Evolutionary conservation across 2,329 filamentous ascomycete species (phyloP).

Genomic region (Beauveria australis): DNA sequence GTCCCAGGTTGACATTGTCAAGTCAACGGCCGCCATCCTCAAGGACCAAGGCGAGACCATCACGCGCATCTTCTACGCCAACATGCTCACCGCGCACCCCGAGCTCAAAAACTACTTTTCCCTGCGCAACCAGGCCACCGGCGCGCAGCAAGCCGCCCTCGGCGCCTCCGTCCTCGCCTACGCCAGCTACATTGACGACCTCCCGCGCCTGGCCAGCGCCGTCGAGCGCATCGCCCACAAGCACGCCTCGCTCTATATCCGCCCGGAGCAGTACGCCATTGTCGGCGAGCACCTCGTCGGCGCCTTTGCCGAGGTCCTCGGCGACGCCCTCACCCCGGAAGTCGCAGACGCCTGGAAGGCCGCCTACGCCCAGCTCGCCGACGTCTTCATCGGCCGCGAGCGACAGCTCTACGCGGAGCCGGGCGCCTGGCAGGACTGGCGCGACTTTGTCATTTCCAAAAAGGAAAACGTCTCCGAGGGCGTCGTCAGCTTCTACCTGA

Average conservation of each 20-base stretch:
- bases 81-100: constrained; percentile 57
- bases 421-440: constrained; percentile 38
- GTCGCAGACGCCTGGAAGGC: constrained; percentile 63
- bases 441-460: constrained; percentile 45
- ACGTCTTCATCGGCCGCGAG: constrained; percentile 62
- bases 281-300: constrained; percentile 61
- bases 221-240: constrained; percentile 68
- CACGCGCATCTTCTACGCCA: constrained; percentile 64
- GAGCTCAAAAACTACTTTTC: constrained; percentile 65
- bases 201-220: constrained; percentile 46
- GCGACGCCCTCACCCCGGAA: constrained; percentile 56
- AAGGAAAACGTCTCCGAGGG: constrained; percentile 53
- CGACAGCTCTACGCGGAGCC: constrained; percentile 47
- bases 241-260: constrained; percentile 63
- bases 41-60: constrained; percentile 60
- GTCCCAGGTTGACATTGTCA: constrained; percentile 62
- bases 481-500: constrained; percentile 63
- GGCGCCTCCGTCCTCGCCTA: constrained; percentile 64
- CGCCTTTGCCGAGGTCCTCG: constrained; percentile 60
- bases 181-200: constrained; percentile 63
- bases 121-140: constrained; percentile 57
- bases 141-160: constrained; percentile 61
- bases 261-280: constrained; percentile 60
- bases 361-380: constrained; percentile 63
- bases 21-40: constrained; percentile 67